These are phyloP conservation scores for Trichoderma endophyticum DNA, from an alignment of 2,329 filamentous ascomycete species.

Conservation along the genomic window DNA sequence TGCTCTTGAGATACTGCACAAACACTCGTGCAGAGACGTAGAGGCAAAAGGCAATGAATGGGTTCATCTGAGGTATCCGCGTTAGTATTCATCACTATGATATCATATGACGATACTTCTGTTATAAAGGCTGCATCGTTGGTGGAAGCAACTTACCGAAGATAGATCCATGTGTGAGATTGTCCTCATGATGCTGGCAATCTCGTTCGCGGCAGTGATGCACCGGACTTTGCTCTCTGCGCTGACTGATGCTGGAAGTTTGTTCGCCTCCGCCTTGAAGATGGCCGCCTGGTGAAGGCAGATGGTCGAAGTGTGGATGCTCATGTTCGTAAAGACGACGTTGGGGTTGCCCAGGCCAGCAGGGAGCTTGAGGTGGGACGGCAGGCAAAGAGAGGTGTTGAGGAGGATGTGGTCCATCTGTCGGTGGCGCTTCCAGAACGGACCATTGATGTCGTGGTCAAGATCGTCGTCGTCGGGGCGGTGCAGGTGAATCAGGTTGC, in stretches of 20 bases:
- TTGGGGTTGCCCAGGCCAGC: slow-evolving; percentile 74
- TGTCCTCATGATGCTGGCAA: slow-evolving; percentile 92
- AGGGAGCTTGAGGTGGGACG: slow-evolving; percentile 75
- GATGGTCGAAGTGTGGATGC: slow-evolving; percentile 92
- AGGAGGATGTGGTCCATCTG: slow-evolving; percentile 85
- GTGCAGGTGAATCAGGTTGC: slow-evolving; percentile 87
- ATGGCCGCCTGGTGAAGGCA: slow-evolving; percentile 98
- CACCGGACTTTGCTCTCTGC: slow-evolving; percentile 91
- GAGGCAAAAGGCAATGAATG: slow-evolving; percentile 91
- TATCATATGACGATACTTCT: background rate
- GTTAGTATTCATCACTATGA: background rate
- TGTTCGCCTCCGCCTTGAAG: slow-evolving; percentile 91
- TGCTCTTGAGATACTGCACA: slow-evolving; percentile 91
- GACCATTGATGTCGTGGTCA: slow-evolving; percentile 84
- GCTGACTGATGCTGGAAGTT: slow-evolving; percentile 70
- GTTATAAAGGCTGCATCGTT: background rate
- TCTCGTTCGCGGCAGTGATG: slow-evolving; percentile 89
- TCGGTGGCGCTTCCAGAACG: slow-evolving; percentile 93
- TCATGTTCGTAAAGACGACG: slow-evolving; percentile 92
- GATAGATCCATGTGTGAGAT: slow-evolving; percentile 86
- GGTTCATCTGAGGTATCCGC: slow-evolving; percentile 68
- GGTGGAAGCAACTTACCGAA: slow-evolving; percentile 53
- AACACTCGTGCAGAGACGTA: slow-evolving; percentile 96
- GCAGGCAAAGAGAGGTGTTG: slow-evolving; percentile 81
- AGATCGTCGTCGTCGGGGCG: slow-evolving; percentile 77